These are phyloP conservation scores for Lasiodiplodia sp. DNA, from an alignment of 2,329 filamentous ascomycete genomes.

Conservation along the genomic window DNA sequence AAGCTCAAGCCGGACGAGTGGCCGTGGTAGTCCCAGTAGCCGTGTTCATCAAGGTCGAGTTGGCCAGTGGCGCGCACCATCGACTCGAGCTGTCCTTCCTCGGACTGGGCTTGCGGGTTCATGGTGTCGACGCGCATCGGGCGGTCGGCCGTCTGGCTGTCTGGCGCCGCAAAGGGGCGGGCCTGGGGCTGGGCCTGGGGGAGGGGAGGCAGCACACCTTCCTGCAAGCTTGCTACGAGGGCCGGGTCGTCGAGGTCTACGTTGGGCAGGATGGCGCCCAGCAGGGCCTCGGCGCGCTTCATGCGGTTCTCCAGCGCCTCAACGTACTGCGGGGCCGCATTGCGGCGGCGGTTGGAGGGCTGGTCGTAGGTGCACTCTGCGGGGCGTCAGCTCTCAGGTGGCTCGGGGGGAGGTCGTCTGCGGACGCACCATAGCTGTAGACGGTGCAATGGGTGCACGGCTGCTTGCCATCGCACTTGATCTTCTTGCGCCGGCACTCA, in stretches of 20 bases:
- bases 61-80: conserved; percentile 95
- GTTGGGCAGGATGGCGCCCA: conserved; percentile 82
- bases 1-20: conserved; percentile 92
- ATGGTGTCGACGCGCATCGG: conserved; percentile 18
- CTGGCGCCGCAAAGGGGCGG: conserved; percentile 19
- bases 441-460: conserved; percentile 89
- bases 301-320: conserved; percentile 85
- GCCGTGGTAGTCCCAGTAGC: conserved; percentile 94
- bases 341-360: conserved; percentile 87
- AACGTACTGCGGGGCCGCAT: conserved; percentile 91
- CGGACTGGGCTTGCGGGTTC: conserved; percentile 32
- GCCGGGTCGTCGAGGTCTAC: conserved; percentile 84
- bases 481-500: conserved; percentile 57
- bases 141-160: conserved; percentile 9
- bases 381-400: conserved; percentile 20
- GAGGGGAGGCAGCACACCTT: conserved; percentile 62
- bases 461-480: conserved; percentile 63
- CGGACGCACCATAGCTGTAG: conserved; percentile 87
- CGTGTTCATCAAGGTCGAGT: conserved; percentile 88
- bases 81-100: conserved; percentile 72
- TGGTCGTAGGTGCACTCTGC: conserved; percentile 95
- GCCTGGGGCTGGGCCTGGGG: conserved; percentile 32
- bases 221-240: conserved; percentile 78
- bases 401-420: neutral
- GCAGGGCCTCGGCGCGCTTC: conserved; percentile 80